A percentile compares a stretch with the other conserved stretches of the same genome.
These are phyloP conservation scores for Cladosporium cucumerinum DNA, from an alignment of 2,329 filamentous ascomycete genomes.

Conservation along the genomic window DNA sequence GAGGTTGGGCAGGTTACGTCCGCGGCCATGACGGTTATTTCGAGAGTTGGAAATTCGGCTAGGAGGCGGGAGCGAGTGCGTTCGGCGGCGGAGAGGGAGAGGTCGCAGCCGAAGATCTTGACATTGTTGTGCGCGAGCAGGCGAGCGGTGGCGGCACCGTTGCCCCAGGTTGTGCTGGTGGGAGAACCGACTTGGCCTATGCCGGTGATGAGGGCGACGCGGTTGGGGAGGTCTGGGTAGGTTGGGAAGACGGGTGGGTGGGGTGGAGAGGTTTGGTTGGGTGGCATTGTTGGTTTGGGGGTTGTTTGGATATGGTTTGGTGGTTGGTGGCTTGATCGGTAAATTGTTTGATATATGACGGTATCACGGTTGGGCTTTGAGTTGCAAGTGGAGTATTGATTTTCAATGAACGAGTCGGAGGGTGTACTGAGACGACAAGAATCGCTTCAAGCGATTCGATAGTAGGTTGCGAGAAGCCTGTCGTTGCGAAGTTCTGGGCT, in stretches of 20 bases:
- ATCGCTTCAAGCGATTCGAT: neutral
- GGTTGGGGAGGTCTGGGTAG: conserved; percentile 38
- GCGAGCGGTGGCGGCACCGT: conserved; percentile 50
- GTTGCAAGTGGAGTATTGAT: accelerated
- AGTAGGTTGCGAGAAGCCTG: neutral
- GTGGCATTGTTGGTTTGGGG: neutral
- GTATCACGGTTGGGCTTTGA: neutral
- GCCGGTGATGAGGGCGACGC: conserved; percentile 47
- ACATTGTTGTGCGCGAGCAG: conserved; percentile 49
- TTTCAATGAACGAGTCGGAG: neutral
- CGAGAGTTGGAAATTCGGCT: conserved; percentile 36
- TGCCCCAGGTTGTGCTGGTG: conserved; percentile 47
- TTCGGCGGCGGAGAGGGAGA: conserved; percentile 26
- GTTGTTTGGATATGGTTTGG: neutral
- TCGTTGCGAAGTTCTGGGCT: neutral
- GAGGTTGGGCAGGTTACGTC: conserved; percentile 50
- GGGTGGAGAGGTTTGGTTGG: neutral
- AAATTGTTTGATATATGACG: neutral
- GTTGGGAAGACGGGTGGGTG: conserved; percentile 20
- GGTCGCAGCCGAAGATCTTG: conserved; percentile 42
- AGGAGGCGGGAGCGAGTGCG: conserved; percentile 36
- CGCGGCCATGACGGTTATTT: conserved; percentile 34
- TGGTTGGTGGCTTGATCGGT: neutral
- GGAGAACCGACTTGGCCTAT: conserved; percentile 41
- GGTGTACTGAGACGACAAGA: neutral